Evolutionary conservation across 1,284 basidiomycete species (phyloP).

Genomic region (Earliella scabrosa): DNA sequence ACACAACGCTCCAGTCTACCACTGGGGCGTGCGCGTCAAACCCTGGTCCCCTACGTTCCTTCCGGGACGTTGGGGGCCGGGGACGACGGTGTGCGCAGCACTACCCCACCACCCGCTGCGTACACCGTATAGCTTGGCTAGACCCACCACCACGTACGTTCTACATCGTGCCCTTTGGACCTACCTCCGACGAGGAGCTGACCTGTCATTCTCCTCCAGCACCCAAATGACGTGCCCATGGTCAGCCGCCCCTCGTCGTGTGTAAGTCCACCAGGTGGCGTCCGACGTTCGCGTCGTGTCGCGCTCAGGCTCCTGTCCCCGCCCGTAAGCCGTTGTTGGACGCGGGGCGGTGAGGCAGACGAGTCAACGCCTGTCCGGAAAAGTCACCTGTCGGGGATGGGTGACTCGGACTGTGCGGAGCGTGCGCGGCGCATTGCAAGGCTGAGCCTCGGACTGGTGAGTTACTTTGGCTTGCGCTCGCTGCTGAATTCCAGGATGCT

Average conservation of each 20-base stretch:
- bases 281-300: constrained; percentile 12
- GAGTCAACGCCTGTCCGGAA: constrained; percentile 11
- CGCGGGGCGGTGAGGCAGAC: background rate
- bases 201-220: too few relatives aligned
- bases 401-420: constrained; percentile 10
- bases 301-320: constrained; percentile 1
- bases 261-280: constrained; percentile 6
- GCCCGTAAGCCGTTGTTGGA: background rate
- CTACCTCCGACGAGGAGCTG: too few relatives aligned
- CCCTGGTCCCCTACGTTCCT: too few relatives aligned
- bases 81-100: background rate
- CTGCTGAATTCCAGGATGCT: too few relatives aligned
- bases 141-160: background rate
- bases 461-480: too few relatives aligned
- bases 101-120: background rate
- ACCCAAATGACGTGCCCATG: background rate
- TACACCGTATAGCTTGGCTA: background rate
- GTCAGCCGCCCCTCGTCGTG: constrained; percentile 3
- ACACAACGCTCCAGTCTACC: too few relatives aligned
- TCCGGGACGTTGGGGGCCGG: too few relatives aligned
- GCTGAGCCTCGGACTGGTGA: constrained; percentile 10
- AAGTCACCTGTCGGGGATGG: constrained; percentile 12
- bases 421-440: constrained; percentile 8
- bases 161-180: background rate
- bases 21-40: too few relatives aligned